Evolutionary conservation across 2,329 filamentous ascomycete species (phyloP).

Genomic region (Fusarium graminum): DNA sequence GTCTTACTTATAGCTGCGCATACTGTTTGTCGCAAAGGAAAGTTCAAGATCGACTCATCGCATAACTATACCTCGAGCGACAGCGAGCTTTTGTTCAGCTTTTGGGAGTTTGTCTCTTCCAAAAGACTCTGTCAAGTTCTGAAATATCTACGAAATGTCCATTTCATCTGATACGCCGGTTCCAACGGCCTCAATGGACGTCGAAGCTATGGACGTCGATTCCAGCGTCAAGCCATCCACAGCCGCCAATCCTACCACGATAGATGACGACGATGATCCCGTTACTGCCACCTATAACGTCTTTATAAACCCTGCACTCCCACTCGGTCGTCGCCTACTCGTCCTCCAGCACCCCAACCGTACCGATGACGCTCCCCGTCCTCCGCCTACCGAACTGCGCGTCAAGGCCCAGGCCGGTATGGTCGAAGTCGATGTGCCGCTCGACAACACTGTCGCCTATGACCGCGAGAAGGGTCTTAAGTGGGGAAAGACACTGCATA

Average conservation of each 20-base stretch:
- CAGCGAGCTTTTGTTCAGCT: neutral
- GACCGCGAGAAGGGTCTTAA: slow-evolving; percentile 84
- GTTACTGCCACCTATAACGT: slow-evolving; percentile 83
- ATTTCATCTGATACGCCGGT: slow-evolving; percentile 22
- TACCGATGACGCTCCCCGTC: slow-evolving; percentile 63
- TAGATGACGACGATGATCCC: slow-evolving; percentile 67
- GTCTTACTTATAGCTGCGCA: neutral
- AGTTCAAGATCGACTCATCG: slow-evolving; percentile 5
- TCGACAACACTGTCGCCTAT: slow-evolving; percentile 80
- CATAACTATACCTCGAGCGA: neutral
- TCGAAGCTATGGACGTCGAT: slow-evolving; percentile 43
- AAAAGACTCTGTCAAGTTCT: neutral
- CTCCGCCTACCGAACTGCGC: slow-evolving; percentile 78
- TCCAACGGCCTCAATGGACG: slow-evolving; percentile 37
- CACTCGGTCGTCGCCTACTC: slow-evolving; percentile 74
- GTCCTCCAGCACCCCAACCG: slow-evolving; percentile 93
- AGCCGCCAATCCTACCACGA: slow-evolving; percentile 19
- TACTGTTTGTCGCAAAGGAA: slow-evolving; percentile 33
- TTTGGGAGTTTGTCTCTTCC: neutral
- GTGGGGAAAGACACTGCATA: slow-evolving; percentile 83
- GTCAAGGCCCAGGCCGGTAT: slow-evolving; percentile 86
- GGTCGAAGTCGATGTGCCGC: slow-evolving; percentile 90
- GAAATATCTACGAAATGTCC: slow-evolving; percentile 20
- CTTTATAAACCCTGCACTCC: slow-evolving; percentile 81
- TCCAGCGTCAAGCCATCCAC: slow-evolving; percentile 28